Conservation (phyloP, 2,329 filamentous ascomycete genomes). For the Microascus cirrosus region DNA sequence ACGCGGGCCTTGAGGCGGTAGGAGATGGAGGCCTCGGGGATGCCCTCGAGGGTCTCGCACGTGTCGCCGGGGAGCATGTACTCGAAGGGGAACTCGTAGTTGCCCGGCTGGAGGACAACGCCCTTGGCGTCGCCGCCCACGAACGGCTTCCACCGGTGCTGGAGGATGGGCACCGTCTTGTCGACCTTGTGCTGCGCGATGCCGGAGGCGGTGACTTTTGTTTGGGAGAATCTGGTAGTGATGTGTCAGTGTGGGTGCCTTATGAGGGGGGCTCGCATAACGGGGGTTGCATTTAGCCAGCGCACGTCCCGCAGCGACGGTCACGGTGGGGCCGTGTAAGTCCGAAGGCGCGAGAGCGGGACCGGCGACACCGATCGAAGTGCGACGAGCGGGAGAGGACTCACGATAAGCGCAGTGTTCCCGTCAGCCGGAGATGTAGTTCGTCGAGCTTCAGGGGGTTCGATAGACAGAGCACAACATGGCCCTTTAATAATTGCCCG, state of each 20-base stretch:
- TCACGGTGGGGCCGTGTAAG: too few relatives aligned
- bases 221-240: conserved; percentile 35
- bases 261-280: too few relatives aligned
- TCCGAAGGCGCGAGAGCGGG: too few relatives aligned
- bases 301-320: too few relatives aligned
- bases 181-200: conserved; percentile 49
- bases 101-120: conserved; percentile 54
- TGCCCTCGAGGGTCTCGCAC: conserved; percentile 83
- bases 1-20: conserved; percentile 90
- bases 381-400: conserved; percentile 16
- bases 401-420: conserved; percentile 58
- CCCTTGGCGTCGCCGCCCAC: conserved; percentile 44
- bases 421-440: conserved; percentile 59
- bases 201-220: conserved; percentile 42
- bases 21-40: conserved; percentile 74
- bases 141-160: conserved; percentile 60
- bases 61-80: conserved; percentile 59
- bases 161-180: conserved; percentile 48
- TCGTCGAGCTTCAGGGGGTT: conserved; percentile 61
- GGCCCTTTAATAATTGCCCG: conserved; percentile 63
- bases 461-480: conserved; percentile 61
- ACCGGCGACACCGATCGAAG: neutral
- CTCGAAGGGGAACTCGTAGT: conserved; percentile 78
- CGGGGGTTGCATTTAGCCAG: neutral
- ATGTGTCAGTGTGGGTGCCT: neutral